These are phyloP conservation scores for Candida xiaguanensis DNA, from an alignment of 805 yeast species.

Conservation along the genomic window DNA sequence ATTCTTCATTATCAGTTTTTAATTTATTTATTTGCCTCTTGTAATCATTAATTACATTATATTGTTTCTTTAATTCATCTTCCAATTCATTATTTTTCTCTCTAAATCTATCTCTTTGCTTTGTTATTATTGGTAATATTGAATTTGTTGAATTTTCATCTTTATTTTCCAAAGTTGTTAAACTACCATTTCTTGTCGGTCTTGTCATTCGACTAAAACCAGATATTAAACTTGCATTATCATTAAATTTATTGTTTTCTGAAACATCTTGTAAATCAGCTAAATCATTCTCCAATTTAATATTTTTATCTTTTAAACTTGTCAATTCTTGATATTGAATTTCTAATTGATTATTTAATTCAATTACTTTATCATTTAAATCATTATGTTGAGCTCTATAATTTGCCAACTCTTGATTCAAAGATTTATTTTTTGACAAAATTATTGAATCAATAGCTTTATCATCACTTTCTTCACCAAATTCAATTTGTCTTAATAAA, in stretches of 20 bases:
- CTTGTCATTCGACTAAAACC: conserved; percentile 34
- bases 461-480: conserved; percentile 46
- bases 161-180: conserved; percentile 7
- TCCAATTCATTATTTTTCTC: conserved; percentile 80
- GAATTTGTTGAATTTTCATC: conserved; percentile 36
- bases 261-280: conserved; percentile 47
- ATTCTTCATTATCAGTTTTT: conserved; percentile 69
- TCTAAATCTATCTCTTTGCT: conserved; percentile 92
- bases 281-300: conserved; percentile 72
- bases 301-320: conserved; percentile 44
- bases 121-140: conserved; percentile 81
- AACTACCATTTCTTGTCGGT: conserved; percentile 21
- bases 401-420: conserved; percentile 66
- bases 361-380: conserved; percentile 34
- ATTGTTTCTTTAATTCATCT: conserved; percentile 65
- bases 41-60: conserved; percentile 51
- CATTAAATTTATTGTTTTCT: conserved; percentile 45
- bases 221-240: conserved; percentile 65
- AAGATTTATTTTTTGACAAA: conserved; percentile 65
- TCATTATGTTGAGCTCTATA: conserved; percentile 57
- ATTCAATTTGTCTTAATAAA: conserved; percentile 69
- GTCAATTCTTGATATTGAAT: conserved; percentile 35
- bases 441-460: conserved; percentile 54
- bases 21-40: conserved; percentile 60
- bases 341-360: conserved; percentile 37